Base-by-base conservation (phyloP, 495 filamentous ascomycete genomes). In the Lepidopterella palustris region DNA sequence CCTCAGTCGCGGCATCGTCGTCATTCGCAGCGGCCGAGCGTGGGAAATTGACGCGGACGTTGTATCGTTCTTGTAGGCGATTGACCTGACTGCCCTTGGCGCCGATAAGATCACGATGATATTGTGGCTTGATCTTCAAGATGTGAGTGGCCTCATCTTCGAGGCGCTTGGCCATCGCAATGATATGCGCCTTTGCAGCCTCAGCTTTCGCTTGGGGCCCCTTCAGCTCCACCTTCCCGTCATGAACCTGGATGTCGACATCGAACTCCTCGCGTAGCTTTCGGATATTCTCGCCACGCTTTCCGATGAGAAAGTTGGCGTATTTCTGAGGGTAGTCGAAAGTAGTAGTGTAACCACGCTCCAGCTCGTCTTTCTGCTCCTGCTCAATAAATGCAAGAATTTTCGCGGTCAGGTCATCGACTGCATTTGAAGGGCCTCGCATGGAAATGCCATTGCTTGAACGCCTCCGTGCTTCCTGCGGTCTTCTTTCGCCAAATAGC, bases 211-310 rank as follows among this genome's bases (percentile, higher is more conserved):
- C 83, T 72, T 83, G 80, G 11, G 84, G 84, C n/a, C 84, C 84
- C 71, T 86, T 86, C 66, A 87, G 77, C 61, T 85, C 83, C 29
- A 87, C 82, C 73, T 83, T 85, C 63, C 84, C 84, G 49, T 86
- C 82, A 59, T 83, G 78, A 31, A 97, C 83, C 69, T 95, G 88
- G 65, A 99, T 97, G 45, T 97, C 93, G 29, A 99, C 95, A 70
- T 97, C 95, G 65, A 95, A 95, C 70, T 93, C 90, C 29, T 97
- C 93, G 18, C 91, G 87, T n/a, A 96, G 78, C 69, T 95, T 92
- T 60, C 89, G 89, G 74, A 97, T 93, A 72, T 92, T 92, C 74
- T 91, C 91, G 24, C 93, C 93, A 39, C 84, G 83, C 71, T 87
- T 89, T 58, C 93, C 93, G 63, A 99, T 97, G 18, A 99, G 79